Evolutionary conservation across 2,329 filamentous ascomycete genomes (phyloP), one percentile per base, ranked within the genome.

Genomic region (Magnaporthiopsis rhizophila): DNA sequence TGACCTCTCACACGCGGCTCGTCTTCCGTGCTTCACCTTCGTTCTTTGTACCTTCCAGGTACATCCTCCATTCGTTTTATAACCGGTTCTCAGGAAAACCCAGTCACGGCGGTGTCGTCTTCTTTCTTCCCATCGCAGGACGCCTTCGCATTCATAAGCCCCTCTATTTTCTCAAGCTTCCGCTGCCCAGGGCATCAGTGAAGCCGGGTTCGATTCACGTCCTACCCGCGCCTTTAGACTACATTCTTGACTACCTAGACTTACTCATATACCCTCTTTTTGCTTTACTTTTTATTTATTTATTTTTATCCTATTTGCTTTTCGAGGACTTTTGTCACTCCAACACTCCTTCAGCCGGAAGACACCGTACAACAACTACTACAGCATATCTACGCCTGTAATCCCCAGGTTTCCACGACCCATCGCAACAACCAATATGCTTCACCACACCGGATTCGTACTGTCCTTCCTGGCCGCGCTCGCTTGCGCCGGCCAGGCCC

Each of bases 401-500:
- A 8, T 7, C 45, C 5, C 8, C 45, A 50, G n/a, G 18, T 9
- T 50, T 2, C 32, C 45, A 60, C 7, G 9, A 34, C 32, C 32
- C 34, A 30, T 30, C 30, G 30, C 32, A 21, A 6, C 32, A 8
- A 7, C 61, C 26, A 62, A 13, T 26, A 62, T 62, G 45, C 50
- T 58, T 13, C 32, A 24, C 12, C 61, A 58, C 26, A 62, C 61
- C 30, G 32, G 38, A 28, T 21, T 50, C 50, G n/a, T 56, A n/a
- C 50, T 62, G 15, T 59, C 64, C 21, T 59, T 70, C 38, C 65
- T 74, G 53, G 66, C 67, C 11, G 65, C 73, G 26, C 58, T 74
- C 21, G 71, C 68, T 57, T 68, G 67, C n/a, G 77, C 77, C 62
- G 34, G 32, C n/a, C 75, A 75, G 68, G 65, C 68, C 12, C 70